Evolutionary conservation across 1,284 basidiomycete genomes (phyloP).

Genomic region (Cutaneotrichosporon sp.): DNA sequence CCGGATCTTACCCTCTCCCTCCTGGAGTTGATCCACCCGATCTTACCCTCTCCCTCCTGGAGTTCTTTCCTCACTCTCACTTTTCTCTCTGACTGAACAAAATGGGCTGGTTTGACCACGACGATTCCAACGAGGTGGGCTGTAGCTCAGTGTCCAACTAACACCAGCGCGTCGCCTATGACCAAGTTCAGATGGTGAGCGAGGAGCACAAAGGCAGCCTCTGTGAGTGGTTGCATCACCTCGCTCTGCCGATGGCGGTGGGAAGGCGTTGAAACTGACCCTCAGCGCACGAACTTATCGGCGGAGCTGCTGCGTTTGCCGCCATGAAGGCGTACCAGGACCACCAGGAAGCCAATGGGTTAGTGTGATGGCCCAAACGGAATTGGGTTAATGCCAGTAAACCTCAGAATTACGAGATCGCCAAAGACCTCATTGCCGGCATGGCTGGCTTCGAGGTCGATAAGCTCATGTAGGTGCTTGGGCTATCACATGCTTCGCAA

Average conservation of each 20-base stretch:
- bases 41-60: not conserved
- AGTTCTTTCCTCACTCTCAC: not conserved
- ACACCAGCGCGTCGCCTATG: slow-evolving; percentile 17
- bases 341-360: slow-evolving; percentile 28
- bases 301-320: slow-evolving; percentile 28
- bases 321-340: slow-evolving; percentile 34
- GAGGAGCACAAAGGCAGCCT: slow-evolving; percentile 7
- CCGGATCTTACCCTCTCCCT: too few species aligned
- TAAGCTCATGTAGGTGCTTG: slow-evolving; percentile 28
- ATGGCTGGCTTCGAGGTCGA: slow-evolving; percentile 33
- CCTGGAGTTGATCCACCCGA: not conserved
- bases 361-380: not conserved
- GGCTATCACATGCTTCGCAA: not conserved
- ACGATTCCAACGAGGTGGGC: slow-evolving; percentile 23
- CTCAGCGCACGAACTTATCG: slow-evolving; percentile 16
- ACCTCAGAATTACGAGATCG: slow-evolving; percentile 21
- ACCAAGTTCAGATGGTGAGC: slow-evolving; percentile 18
- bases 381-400: slow-evolving; percentile 8
- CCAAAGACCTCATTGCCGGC: slow-evolving; percentile 32
- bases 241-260: too few species aligned
- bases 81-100: not conserved
- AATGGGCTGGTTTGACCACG: slow-evolving; percentile 28
- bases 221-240: too few species aligned
- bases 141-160: not conserved
- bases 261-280: too few species aligned